Evolutionary conservation across 352 stramenopile genomes (phyloP).

Genomic region (Pythium phragmiticola): DNA sequence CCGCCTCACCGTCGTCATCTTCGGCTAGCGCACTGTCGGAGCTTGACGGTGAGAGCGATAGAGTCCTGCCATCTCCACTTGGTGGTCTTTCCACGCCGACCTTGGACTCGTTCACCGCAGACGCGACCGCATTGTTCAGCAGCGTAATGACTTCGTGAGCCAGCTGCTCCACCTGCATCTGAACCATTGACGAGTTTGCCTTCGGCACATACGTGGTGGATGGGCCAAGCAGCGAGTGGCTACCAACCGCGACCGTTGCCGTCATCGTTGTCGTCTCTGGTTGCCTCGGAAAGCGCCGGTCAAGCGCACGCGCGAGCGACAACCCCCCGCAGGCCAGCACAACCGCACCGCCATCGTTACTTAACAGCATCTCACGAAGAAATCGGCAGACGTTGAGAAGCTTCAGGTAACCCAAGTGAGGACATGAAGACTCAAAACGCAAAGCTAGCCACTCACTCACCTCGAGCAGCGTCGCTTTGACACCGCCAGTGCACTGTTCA

Average conservation of each 20-base stretch:
- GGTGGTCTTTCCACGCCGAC: not conserved
- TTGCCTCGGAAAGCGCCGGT: not conserved
- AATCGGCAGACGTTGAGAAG: conserved; percentile 67
- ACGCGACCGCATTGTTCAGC: conserved; percentile 1
- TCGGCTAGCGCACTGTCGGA: not conserved
- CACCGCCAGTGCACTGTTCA: not conserved
- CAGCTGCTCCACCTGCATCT: conserved; percentile 4
- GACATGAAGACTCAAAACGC: not conserved
- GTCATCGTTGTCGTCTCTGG: not conserved
- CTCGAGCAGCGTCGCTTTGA: not conserved
- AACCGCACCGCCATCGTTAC: conserved; percentile 44
- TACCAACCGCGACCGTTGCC: not conserved
- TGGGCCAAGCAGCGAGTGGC: not conserved
- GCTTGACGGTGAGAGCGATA: not conserved
- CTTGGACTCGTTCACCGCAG: conserved; percentile 10
- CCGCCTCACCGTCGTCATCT: not conserved
- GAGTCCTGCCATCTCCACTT: too few species aligned
- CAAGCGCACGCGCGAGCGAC: conserved; percentile 31
- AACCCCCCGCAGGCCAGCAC: conserved; percentile 52
- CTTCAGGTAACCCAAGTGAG: conserved; percentile 15
- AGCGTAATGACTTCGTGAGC: conserved; percentile 4
- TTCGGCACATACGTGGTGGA: not conserved
- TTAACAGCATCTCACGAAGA: conserved; percentile 51
- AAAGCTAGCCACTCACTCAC: conserved; percentile 1
- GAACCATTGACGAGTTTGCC: not conserved